Percentiles rank a stretch among this genome's conserved stretches.
These are phyloP conservation scores for Cutaneotrichosporon arboriforme DNA, from an alignment of 1,284 basidiomycete genomes.

Conservation along the genomic window DNA sequence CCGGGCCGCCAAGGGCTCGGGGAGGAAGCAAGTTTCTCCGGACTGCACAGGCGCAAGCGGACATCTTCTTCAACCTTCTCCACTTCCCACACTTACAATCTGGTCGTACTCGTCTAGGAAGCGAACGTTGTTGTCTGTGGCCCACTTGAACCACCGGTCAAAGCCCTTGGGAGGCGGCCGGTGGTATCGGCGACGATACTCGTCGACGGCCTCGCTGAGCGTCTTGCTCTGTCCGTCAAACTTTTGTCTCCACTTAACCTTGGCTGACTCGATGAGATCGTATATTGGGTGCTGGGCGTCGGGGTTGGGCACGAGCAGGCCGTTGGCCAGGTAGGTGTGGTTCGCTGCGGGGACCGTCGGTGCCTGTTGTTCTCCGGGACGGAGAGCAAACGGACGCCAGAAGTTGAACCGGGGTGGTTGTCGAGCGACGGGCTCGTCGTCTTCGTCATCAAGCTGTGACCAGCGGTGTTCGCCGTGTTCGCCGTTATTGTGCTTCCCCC, in stretches of 20 bases:
- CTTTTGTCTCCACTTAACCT: conserved; percentile 47
- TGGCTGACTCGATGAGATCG: conserved; percentile 42
- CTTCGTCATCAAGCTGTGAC: background rate
- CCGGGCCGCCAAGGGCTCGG: too few species aligned
- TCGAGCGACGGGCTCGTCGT: too few species aligned
- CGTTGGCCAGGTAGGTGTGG: conserved; percentile 34
- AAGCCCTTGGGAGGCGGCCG: conserved; percentile 45
- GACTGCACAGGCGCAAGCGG: too few species aligned
- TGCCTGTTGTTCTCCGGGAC: too few species aligned
- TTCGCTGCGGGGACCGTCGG: background rate
- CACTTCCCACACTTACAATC: conserved; percentile 30
- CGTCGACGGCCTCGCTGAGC: conserved; percentile 44
- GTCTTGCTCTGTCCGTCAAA: conserved; percentile 44
- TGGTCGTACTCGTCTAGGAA: conserved; percentile 48
- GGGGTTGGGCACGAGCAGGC: conserved; percentile 37
- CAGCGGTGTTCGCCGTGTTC: background rate
- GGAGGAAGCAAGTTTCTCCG: too few species aligned
- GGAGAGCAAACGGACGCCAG: too few species aligned
- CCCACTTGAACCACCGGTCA: conserved; percentile 43
- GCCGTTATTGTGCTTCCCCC: background rate
- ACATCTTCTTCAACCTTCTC: too few species aligned
- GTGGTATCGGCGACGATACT: conserved; percentile 47
- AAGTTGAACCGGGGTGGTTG: too few species aligned
- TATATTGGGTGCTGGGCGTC: conserved; percentile 45
- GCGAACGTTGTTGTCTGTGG: conserved; percentile 29